Evolutionary conservation across 208 protist genomes (phyloP).

Genomic region (Leishmania martiniquensis): DNA sequence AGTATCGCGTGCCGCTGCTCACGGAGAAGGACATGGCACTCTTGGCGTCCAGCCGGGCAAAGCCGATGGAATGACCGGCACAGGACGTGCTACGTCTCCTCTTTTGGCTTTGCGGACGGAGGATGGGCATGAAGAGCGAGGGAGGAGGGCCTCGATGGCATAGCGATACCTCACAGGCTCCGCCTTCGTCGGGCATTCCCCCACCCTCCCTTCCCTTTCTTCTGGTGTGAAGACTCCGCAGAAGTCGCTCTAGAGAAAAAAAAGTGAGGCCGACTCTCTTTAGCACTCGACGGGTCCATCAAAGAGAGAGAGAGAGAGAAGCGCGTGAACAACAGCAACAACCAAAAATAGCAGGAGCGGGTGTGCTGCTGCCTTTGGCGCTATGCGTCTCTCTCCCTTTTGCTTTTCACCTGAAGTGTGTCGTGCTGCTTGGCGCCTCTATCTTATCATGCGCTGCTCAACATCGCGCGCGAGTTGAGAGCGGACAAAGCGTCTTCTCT

Average conservation of each 20-base stretch:
- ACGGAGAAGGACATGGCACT: constrained; percentile 43
- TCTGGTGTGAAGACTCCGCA: no score
- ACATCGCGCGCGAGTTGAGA: neutral
- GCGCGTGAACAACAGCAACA: neutral
- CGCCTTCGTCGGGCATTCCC: neutral
- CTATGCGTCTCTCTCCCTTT: neutral
- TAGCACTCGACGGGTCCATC: neutral
- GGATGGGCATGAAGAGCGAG: neutral
- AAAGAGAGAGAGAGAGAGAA: neutral
- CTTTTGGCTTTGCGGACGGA: constrained; percentile 5
- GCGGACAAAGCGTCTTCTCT: neutral
- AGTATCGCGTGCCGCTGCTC: constrained; percentile 20
- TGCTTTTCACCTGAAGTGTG: neutral
- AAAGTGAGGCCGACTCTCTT: no score
- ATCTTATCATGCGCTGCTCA: neutral
- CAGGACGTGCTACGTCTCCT: neutral
- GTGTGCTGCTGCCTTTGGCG: neutral
- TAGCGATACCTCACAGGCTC: neutral
- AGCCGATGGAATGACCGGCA: constrained; percentile 28
- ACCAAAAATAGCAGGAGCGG: neutral
- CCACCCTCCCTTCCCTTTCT: no score
- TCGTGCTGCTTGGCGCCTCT: neutral
- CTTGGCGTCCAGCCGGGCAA: constrained; percentile 32
- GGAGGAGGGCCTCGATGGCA: neutral
- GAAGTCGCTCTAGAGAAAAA: no score